Evolutionary conservation across 2,329 filamentous ascomycete species (phyloP), one percentile per base, ranked within the genome.

Genomic region (Colletotrichum godetiae): DNA sequence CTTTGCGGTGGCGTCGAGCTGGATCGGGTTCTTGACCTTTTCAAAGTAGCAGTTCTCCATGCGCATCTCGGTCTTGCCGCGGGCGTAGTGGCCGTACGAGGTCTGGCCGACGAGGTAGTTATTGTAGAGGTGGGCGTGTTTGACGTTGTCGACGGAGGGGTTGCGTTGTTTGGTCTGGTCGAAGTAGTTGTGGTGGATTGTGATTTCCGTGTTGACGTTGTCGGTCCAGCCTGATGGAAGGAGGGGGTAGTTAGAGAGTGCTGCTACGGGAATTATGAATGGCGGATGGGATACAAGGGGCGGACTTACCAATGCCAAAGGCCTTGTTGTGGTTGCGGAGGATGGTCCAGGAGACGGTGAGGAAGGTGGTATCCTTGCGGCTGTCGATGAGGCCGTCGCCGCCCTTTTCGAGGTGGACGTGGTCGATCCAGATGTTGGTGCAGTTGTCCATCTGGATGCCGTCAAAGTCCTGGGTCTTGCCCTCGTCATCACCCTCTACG

Each of bases 391-490:
- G 73, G 5, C 78, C 77, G 31, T 79, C 77, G n/a, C 77, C 76
- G 8, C 67, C 74, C 24, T 70, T 72, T 49, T 79, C 77, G 3
- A 79, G 70, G 52, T 77, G 69, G 24, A 75, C 76, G 57, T 79
- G 77, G 60, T 79, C 78, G 35, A 79, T 79, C 77, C 77, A 79
- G 63, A 79, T 76, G 60, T 79, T 79, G 53, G 75, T 74, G 68
- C 68, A 68, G 68, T 68, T 72, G 37, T 72, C 68, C 72, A 75
- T 76, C 64, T 78, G 77, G 11, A 79, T 78, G 13, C 77, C 74
- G 27, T 78, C 77, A 58, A 65, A 77, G 65, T 78, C 77, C 33
- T 76, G 75, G 3, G 76, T 76, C 72, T 78, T 77, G 35, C 76
- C 76, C 35, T 77, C 76, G 31, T 78, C 75, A 13, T 63, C 65